phyloP scores from a whole-genome alignment of 1,284 basidiomycete species.

The Rhizoctonia solani region DNA sequence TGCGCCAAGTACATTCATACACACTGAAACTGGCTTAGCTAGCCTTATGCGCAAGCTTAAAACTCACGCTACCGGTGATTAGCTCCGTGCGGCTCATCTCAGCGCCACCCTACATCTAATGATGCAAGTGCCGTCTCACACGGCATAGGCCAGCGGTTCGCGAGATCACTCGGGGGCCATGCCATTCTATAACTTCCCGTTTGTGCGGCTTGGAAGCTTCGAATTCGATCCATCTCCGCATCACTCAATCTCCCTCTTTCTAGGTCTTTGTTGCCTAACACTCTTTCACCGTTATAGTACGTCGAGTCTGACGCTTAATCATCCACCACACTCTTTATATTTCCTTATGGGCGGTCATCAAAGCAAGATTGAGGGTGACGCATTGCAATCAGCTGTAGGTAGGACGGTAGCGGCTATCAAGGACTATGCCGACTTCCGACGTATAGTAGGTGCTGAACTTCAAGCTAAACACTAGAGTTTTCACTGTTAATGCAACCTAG shows the following conservation, averaged over 20 bases:
- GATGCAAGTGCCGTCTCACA: slow-evolving; percentile 15
- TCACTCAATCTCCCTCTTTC: background rate
- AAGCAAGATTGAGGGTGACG: slow-evolving; percentile 25
- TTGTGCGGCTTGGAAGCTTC: background rate
- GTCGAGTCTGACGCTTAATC: background rate
- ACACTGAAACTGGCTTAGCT: background rate
- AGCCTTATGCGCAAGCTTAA: background rate
- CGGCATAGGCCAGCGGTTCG: too few relatives aligned
- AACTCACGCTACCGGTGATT: background rate
- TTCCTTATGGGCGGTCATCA: slow-evolving; percentile 21
- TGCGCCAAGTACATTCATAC: background rate
- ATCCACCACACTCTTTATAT: slow-evolving; percentile 5
- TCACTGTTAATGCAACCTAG: too few relatives aligned
- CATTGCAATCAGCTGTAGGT: slow-evolving; percentile 26
- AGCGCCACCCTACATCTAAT: slow-evolving; percentile 13
- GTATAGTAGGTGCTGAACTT: slow-evolving; percentile 2
- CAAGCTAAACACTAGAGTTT: background rate
- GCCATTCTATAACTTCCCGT: slow-evolving; percentile 2
- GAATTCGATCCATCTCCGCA: slow-evolving; percentile 15
- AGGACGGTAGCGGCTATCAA: slow-evolving; percentile 25
- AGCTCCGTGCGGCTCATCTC: slow-evolving; percentile 30
- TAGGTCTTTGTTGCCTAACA: slow-evolving; percentile 3
- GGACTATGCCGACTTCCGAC: slow-evolving; percentile 15
- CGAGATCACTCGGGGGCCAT: slow-evolving; percentile 8
- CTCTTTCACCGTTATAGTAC: slow-evolving; percentile 1